phyloP scores from a whole-genome alignment of 2,329 filamentous ascomycete genomes.

The Apiospora koreana region DNA sequence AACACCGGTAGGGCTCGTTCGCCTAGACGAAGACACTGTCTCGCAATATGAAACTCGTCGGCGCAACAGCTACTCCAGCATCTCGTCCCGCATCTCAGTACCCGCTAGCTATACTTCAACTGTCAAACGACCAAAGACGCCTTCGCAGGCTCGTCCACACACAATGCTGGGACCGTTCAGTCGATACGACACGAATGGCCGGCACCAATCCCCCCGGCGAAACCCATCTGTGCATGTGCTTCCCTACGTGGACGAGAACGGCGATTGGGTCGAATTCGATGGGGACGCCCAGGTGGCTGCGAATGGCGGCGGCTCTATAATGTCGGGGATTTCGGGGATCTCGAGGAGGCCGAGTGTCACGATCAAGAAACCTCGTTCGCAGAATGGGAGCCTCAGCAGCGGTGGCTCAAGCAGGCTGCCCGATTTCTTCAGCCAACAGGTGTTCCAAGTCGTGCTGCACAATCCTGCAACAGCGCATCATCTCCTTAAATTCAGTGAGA shows the following conservation, averaged over 20 bases:
- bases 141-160: not conserved
- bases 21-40: conserved; percentile 1
- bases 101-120: not conserved
- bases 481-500: conserved; percentile 42
- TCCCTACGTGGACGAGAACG: not conserved
- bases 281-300: not conserved
- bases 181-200: not conserved
- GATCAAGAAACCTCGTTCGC: not conserved
- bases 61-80: not conserved
- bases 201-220: not conserved
- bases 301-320: not conserved
- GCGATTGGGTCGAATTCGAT: not conserved
- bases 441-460: conserved; percentile 43
- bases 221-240: not conserved
- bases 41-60: not conserved
- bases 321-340: not conserved
- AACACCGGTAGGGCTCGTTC: not conserved
- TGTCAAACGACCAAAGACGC: not conserved
- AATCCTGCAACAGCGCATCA: conserved; percentile 45
- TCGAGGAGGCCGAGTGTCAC: not conserved
- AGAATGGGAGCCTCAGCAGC: conserved; percentile 10
- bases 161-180: not conserved
- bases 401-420: conserved; percentile 25
- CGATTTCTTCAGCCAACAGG: conserved; percentile 43
- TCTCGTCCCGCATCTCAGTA: not conserved